These are phyloP conservation scores for Protomyces inouyei DNA, from an alignment of 1,139 yeast genomes.

Conservation along the genomic window DNA sequence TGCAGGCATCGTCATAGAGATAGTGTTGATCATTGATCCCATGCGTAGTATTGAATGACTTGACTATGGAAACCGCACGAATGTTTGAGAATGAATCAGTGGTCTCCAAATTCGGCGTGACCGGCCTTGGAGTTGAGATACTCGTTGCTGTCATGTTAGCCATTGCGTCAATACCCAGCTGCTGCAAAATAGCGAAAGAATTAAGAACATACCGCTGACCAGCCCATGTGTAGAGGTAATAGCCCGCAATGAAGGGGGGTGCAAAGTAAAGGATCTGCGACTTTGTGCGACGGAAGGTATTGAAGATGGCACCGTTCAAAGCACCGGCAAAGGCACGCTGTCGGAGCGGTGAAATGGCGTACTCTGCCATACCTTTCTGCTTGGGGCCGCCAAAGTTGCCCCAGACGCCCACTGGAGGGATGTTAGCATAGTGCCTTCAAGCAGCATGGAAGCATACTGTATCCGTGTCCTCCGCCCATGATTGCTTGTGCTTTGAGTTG, in stretches of 20 bases:
- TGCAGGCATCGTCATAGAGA: background rate
- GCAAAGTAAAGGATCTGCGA: slow-evolving; percentile 74
- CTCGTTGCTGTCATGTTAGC: slow-evolving; percentile 11
- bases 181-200: background rate
- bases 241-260: slow-evolving; percentile 73
- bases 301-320: slow-evolving; percentile 80
- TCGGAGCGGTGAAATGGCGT: slow-evolving; percentile 89
- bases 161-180: background rate
- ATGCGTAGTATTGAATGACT: no score
- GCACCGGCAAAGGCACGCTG: slow-evolving; percentile 88
- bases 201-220: slow-evolving; percentile 46
- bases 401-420: background rate
- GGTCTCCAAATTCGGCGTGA: slow-evolving; percentile 9
- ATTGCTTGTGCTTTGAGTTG: background rate
- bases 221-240: slow-evolving; percentile 83
- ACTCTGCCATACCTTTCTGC: slow-evolving; percentile 76
- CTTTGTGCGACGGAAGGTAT: slow-evolving; percentile 90
- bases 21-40: no score
- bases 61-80: no score
- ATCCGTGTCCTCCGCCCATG: slow-evolving; percentile 38
- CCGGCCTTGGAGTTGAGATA: slow-evolving; percentile 30
- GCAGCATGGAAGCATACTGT: slow-evolving; percentile 39
- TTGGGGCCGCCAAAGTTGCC: slow-evolving; percentile 59
- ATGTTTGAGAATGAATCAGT: background rate
- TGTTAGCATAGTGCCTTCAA: no score